These are phyloP conservation scores for Akanthomyces lecanii DNA, from an alignment of 2,329 filamentous ascomycete species.

Conservation along the genomic window DNA sequence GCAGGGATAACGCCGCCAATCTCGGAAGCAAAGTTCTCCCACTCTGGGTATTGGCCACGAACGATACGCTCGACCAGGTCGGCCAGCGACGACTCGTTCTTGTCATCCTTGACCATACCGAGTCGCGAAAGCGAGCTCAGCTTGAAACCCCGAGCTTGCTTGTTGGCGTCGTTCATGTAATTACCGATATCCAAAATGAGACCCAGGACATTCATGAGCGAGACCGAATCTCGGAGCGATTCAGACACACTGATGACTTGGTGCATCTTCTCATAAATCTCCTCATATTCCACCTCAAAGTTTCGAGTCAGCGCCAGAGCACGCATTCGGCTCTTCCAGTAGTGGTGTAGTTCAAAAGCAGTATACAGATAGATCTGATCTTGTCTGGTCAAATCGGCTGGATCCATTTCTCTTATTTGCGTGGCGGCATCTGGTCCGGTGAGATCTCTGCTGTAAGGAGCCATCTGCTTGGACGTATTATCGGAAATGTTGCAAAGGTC, in stretches of 20 bases:
- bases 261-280: conserved; percentile 78
- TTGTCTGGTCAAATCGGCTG: conserved; percentile 81
- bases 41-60: conserved; percentile 92
- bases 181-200: conserved; percentile 97
- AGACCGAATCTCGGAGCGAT: conserved; percentile 83
- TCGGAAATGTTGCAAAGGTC: conserved; percentile 91
- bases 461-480: conserved; percentile 85
- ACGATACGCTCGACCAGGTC: conserved; percentile 96
- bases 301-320: conserved; percentile 79
- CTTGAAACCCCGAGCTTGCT: conserved; percentile 97
- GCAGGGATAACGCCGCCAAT: conserved; percentile 72
- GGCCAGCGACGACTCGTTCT: conserved; percentile 94
- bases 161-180: conserved; percentile 99
- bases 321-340: conserved; percentile 97
- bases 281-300: conserved; percentile 85
- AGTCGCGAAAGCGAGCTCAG: conserved; percentile 87
- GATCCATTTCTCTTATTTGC: conserved; percentile 79
- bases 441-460: conserved; percentile 95
- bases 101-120: conserved; percentile 98
- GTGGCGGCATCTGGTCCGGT: conserved; percentile 78
- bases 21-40: conserved; percentile 83
- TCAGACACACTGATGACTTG: conserved; percentile 86
- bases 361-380: conserved; percentile 95
- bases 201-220: conserved; percentile 91
- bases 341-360: conserved; percentile 90